Percentiles rank a stretch among this genome's conserved stretches.
Conservation (phyloP, 2,329 filamentous ascomycete genomes). For the Sarocladium kiliense region DNA sequence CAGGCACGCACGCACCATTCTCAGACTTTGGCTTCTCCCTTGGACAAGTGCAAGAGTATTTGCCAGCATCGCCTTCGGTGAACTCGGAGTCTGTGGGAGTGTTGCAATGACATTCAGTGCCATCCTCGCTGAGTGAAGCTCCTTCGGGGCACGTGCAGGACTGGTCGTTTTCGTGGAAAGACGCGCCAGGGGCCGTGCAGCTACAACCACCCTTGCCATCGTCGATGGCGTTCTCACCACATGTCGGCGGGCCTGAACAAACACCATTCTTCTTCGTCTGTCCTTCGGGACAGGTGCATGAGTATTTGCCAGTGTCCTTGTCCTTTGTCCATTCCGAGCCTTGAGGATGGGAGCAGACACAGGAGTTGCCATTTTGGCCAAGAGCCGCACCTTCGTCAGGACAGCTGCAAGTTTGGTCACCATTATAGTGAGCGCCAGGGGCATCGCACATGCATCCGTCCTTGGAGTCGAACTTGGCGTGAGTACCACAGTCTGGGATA, state of each 20-base stretch:
- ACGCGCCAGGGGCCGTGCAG: slow-evolving; percentile 1
- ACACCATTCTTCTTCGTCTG: not conserved
- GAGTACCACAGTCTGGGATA: not conserved
- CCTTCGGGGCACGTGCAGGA: not conserved
- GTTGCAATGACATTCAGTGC: not conserved
- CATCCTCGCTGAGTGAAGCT: not conserved
- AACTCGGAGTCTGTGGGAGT: not conserved
- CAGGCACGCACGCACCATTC: not conserved
- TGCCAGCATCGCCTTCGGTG: not conserved
- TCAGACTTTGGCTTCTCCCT: not conserved
- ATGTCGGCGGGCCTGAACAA: not conserved
- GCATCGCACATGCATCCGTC: not conserved
- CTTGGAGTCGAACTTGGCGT: not conserved
- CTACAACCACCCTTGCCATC: not conserved
- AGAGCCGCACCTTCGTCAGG: not conserved
- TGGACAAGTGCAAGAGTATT: not conserved
- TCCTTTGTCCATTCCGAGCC: not conserved
- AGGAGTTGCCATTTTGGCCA: not conserved
- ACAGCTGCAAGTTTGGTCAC: slow-evolving; percentile 8
- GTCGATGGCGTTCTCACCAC: not conserved
- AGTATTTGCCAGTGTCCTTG: not conserved
- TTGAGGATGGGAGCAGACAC: not conserved
- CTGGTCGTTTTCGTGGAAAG: not conserved
- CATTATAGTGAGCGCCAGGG: not conserved
- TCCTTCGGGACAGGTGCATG: not conserved